phyloP scores from a whole-genome alignment of 208 protist genomes.

The Leptomonas seymouri region DNA sequence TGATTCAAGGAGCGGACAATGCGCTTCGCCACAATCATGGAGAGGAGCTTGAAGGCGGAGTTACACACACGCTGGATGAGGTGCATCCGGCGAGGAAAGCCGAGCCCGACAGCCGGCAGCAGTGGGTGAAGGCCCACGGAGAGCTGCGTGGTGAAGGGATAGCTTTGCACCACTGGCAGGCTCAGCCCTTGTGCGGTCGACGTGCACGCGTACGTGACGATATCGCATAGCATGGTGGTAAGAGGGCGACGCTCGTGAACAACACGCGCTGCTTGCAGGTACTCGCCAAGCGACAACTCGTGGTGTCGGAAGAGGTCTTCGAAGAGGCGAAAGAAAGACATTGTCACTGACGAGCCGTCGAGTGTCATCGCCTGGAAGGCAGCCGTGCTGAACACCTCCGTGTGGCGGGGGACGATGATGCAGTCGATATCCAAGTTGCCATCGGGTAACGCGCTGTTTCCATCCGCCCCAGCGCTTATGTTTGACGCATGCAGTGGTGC shows the following conservation, averaged over 20 bases:
- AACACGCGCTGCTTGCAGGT: constrained; percentile 22
- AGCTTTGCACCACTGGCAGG: constrained; percentile 40
- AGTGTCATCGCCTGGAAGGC: constrained; percentile 26
- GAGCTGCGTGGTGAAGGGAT: constrained; percentile 46
- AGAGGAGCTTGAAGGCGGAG: constrained; percentile 30
- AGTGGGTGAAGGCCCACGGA: constrained; percentile 38
- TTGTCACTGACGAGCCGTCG: constrained; percentile 11
- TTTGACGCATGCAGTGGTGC: background rate
- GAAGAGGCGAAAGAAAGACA: constrained; percentile 27
- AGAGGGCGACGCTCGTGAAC: constrained; percentile 38
- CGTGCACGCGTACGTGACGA: constrained; percentile 42
- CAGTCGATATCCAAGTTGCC: constrained; percentile 34
- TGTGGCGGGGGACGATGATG: constrained; percentile 28
- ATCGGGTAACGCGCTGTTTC: background rate
- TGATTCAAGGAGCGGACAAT: constrained; percentile 33
- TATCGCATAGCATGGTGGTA: constrained; percentile 53
- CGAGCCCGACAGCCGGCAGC: constrained; percentile 45
- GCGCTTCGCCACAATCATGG: background rate
- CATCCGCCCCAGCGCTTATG: background rate
- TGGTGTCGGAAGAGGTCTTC: constrained; percentile 39
- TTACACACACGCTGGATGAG: constrained; percentile 27
- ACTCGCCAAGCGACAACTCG: constrained; percentile 36
- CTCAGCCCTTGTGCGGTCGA: constrained; percentile 34
- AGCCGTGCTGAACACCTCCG: constrained; percentile 21
- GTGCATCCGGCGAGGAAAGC: constrained; percentile 40